These are phyloP conservation scores for Mycosphaerelloides madeirae DNA, from an alignment of 2,329 filamentous ascomycete species.

Conservation along the genomic window DNA sequence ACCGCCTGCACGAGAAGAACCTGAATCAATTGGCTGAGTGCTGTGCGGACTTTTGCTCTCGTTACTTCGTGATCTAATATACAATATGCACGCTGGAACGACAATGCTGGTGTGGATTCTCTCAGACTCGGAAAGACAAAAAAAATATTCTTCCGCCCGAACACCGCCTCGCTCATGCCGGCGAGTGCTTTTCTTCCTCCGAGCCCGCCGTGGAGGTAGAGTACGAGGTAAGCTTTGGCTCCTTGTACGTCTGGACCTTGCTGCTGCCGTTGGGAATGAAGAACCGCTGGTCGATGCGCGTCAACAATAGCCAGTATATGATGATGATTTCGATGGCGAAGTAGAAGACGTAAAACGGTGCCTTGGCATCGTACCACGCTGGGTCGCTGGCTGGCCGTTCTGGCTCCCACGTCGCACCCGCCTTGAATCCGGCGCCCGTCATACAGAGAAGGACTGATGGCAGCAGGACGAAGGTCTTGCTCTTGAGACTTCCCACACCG, in stretches of 20 bases:
- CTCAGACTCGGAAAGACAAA: too few relatives aligned
- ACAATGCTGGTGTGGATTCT: too few relatives aligned
- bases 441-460: slow-evolving; percentile 16
- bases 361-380: slow-evolving; percentile 29
- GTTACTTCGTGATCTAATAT: too few relatives aligned
- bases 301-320: slow-evolving; percentile 23
- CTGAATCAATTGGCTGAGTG: too few relatives aligned
- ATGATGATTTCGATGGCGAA: slow-evolving; percentile 31
- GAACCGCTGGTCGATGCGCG: slow-evolving; percentile 27
- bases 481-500: slow-evolving; percentile 17
- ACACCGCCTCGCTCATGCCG: too few relatives aligned
- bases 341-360: slow-evolving; percentile 28
- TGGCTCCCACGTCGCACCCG: slow-evolving; percentile 24
- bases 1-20: too few relatives aligned
- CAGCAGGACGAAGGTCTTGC: slow-evolving; percentile 20
- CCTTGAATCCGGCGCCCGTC: slow-evolving; percentile 25
- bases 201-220: too few relatives aligned
- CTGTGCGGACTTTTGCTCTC: too few relatives aligned
- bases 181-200: too few relatives aligned
- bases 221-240: not conserved
- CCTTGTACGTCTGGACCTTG: slow-evolving; percentile 13
- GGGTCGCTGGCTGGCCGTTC: slow-evolving; percentile 22
- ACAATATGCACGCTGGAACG: too few relatives aligned
- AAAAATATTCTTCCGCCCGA: too few relatives aligned
- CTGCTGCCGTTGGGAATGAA: slow-evolving; percentile 28